Evolutionary conservation across 768 basidiomycete species (phyloP), one percentile per base, ranked within the genome.

Genomic region (Gloeopeniophorella convolvens): DNA sequence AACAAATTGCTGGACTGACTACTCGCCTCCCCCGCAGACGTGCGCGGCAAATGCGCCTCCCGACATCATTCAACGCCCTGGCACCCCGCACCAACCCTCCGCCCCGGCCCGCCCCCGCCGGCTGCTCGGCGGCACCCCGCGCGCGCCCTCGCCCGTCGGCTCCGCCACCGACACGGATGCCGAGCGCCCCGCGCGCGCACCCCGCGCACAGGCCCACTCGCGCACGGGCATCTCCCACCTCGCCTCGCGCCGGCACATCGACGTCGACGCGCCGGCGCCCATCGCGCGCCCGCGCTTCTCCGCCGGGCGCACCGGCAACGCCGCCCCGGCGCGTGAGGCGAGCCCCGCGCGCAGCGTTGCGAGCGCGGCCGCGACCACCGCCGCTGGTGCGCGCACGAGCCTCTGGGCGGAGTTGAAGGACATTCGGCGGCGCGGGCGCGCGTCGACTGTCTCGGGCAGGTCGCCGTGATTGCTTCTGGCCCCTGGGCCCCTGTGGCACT

Each of bases 1-100:
- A 56, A 48, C n/a, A 40, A 33, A 30, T n/a, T 36, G 27, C 39
- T 39, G 28, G 27, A 48, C 41, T 39, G 50, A 35, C 32, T 62
- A 54, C 51, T 43, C 16, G 59, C 50, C 3, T 28, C 27, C 50
- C 33, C 30, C 9, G 16, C 47, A 91, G 89, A 51, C 88, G 89
- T 21, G 89, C 89, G 33, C 77, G 88, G 59, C 85, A 88, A 67
- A 76, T 91, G 54, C 82, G 84, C 51, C 72, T 91, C 31, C 85
- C 88, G 2, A 71, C 79, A 18, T 66, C 76, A 4, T 50, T 48
- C 46, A 46, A 35, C 7, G 10, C 24, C 15, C 43, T 28, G 8
- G 66, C 73, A 34, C 72, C 75, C 11, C 72, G 77, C 13, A 63
- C 59, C 47, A 49, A 48, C 18, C 47, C 55, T 11, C 50, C 39